Percentiles rank a stretch among this genome's conserved stretches.
phyloP scores from a whole-genome alignment of 1,284 basidiomycete species.

The Neonothopanus nambi region DNA sequence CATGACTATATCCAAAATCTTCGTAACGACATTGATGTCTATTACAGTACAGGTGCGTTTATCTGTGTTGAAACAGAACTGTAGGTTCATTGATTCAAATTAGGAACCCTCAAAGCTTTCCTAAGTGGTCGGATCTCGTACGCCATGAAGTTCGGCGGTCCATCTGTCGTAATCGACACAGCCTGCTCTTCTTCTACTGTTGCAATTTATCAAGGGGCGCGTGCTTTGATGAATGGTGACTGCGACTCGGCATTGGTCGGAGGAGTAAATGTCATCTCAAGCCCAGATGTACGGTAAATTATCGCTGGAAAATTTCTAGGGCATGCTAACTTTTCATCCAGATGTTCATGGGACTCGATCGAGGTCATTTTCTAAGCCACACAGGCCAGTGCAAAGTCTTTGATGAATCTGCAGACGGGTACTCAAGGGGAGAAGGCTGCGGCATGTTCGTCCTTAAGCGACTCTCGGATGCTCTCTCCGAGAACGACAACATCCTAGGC shows the following conservation, averaged over 20 bases:
- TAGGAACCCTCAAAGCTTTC: conserved; percentile 69
- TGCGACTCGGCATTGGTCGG: conserved; percentile 70
- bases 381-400: conserved; percentile 72
- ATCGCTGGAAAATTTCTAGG: background rate
- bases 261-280: conserved; percentile 71
- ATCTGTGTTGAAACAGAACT: background rate
- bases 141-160: conserved; percentile 64
- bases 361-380: conserved; percentile 66
- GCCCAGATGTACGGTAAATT: conserved; percentile 58
- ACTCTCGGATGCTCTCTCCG: conserved; percentile 59
- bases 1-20: conserved; percentile 71
- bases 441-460: conserved; percentile 73
- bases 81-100: conserved; percentile 1
- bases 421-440: conserved; percentile 72
- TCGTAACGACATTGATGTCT: conserved; percentile 60
- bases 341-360: conserved; percentile 71
- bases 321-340: conserved; percentile 26
- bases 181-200: conserved; percentile 72
- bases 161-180: conserved; percentile 70
- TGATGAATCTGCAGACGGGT: conserved; percentile 71
- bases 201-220: conserved; percentile 66
- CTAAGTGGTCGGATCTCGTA: conserved; percentile 71
- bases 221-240: conserved; percentile 61
- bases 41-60: conserved; percentile 66
- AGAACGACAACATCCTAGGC: conserved; percentile 66